Conservation (phyloP, 805 yeast genomes). For the Zygosaccharomyces kombuchaensis region DNA sequence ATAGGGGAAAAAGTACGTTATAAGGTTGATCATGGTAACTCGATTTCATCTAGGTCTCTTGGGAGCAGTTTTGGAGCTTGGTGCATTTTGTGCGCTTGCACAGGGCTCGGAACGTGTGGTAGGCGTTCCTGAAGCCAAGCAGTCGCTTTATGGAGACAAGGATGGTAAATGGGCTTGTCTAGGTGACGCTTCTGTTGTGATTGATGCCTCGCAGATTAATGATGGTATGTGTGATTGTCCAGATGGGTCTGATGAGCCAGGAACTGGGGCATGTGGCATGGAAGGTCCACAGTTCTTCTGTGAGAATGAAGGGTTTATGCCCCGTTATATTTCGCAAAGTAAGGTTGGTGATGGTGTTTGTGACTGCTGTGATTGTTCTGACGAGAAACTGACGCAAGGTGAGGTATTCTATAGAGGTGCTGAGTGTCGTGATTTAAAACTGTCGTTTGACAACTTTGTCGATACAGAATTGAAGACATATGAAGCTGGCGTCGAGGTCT, state of each 20-base stretch:
- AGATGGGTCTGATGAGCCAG: slow-evolving; percentile 97
- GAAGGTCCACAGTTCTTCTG: slow-evolving; percentile 54
- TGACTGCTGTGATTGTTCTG: slow-evolving; percentile 97
- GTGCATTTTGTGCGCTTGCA: background rate
- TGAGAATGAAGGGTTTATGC: slow-evolving; percentile 64
- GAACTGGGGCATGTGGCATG: slow-evolving; percentile 73
- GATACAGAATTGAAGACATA: slow-evolving; percentile 56
- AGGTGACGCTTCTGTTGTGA: slow-evolving; percentile 55
- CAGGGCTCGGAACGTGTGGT: slow-evolving; percentile 1
- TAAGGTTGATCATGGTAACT: background rate
- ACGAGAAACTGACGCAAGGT: slow-evolving; percentile 46
- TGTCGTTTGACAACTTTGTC: slow-evolving; percentile 21
- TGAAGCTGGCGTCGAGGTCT: slow-evolving; percentile 43
- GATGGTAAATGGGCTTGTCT: slow-evolving; percentile 70
- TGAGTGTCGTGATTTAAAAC: slow-evolving; percentile 30
- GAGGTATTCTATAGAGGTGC: slow-evolving; percentile 7
- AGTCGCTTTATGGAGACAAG: slow-evolving; percentile 16
- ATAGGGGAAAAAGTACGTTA: background rate
- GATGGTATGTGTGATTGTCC: slow-evolving; percentile 96
- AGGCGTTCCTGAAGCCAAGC: slow-evolving; percentile 23
- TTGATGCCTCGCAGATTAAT: slow-evolving; percentile 63
- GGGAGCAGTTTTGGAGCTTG: background rate
- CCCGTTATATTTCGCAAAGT: slow-evolving; percentile 57
- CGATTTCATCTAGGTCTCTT: background rate
- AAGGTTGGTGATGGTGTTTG: slow-evolving; percentile 87